Evolutionary conservation across 2,329 filamentous ascomycete genomes (phyloP), one percentile per base, ranked within the genome.

Genomic region (Hymenoscyphus salicellus): DNA sequence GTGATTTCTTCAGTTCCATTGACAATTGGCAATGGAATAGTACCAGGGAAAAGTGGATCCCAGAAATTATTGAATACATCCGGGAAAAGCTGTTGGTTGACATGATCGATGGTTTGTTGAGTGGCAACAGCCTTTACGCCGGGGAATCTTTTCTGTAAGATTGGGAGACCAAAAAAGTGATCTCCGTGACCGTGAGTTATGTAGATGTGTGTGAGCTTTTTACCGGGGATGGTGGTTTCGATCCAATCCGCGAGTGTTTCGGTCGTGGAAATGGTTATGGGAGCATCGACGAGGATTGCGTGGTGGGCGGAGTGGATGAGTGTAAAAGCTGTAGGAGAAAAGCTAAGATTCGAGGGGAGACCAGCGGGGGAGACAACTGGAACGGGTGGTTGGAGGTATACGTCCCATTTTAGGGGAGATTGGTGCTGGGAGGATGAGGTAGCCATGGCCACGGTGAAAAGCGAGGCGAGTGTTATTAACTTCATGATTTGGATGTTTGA

Each of bases 181-280:
- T 79, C 78, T 17, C 73, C 77, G 49, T 80, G 78, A n/a, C 76
- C 76, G 56, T 79, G 78, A 0, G 78, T 80, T 59, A 78, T 76
- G 68, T 79, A 79, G 52, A 79, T 76, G 56, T 74, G 73, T 5
- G 64, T 65, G 0, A 80, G 69, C 2, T 70, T 70, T 17, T 72
- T 72, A 17, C 62, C 65, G 0, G 72, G 70, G 0, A 73, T 68
- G 0, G 72, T 74, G 0, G 63, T 65, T n/a, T 75, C 70, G 64
- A 80, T 76, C 77, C 77, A 80, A 7, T 71, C 60, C 1, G 70
- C 71, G 6, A 80, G 70, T 0, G 68, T 72, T 6, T 72, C 62
- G 2, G 73, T 74, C 63, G 79, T 74, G 1, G 64, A 23, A 17
- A 69, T 71, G 57, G 69, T 77, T 70, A 70, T 70, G 2, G 74